Evolutionary conservation across 768 basidiomycete species (phyloP), one percentile per base, ranked within the genome.

Genomic region (Suillus tomentosus): DNA sequence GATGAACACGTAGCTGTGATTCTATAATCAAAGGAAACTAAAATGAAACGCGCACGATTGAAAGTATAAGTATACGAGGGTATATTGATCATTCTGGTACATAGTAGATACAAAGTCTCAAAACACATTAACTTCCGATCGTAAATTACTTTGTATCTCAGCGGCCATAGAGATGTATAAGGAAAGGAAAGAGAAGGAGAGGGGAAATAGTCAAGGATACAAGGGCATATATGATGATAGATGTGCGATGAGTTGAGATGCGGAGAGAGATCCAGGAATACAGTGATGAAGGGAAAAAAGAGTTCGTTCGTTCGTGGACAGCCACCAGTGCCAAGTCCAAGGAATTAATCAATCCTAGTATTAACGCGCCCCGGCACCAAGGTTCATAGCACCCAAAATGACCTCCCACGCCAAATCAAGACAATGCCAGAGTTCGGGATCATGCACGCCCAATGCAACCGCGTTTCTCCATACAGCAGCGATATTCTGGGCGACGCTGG

Each of bases 391-490:
- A 9, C 80, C 81, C n/a, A 90, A 76, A 15, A 91, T 74, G 45
- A 88, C 79, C 69, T 85, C 82, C 89, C 90, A 94, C 50, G 86
- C 83, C 48, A 83, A 72, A 64, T 91, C 88, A 64, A 94, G 81
- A 22, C 81, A 80, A 27, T 82, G 80, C 90, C 90, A 94, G 51
- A 93, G 76, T 24, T 78, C 78, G 40, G 84, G 81, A 67, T 92
- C 88, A 60, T 82, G 84, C 2, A 92, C 74, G 3, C 90, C 90
- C n/a, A 94, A 79, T 24, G 84, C 83, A 64, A 85, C 87, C 3
- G 82, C 84, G 70, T 93, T 92, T 64, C 84, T 80, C 89, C 90
- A 94, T 39, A 92, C 73, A 8, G 87, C 90, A 62, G 87, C 82
- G 43, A 91, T 82, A 42, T 71, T 76, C 60, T 78, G 74, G 6